Evolutionary conservation across 2,329 filamentous ascomycete genomes (phyloP).

Genomic region (Neonectria magnoliae): DNA sequence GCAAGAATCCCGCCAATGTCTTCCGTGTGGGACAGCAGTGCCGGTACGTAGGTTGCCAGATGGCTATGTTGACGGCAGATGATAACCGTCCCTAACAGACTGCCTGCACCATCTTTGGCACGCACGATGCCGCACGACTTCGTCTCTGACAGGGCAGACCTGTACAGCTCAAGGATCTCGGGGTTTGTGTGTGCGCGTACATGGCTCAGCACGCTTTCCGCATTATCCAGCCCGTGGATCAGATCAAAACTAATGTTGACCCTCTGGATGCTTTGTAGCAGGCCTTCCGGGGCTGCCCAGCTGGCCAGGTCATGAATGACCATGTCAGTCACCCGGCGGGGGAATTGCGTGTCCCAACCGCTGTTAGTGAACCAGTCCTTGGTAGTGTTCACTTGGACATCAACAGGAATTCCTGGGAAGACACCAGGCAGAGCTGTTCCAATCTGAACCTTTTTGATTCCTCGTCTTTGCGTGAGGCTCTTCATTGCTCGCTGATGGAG

Average conservation of each 20-base stretch:
- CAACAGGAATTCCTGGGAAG: conserved; percentile 81
- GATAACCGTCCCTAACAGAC: conserved; percentile 81
- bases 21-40: conserved; percentile 68
- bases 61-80: conserved; percentile 77
- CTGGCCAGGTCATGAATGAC: conserved; percentile 75
- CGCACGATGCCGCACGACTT: conserved; percentile 83
- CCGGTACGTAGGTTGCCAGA: conserved; percentile 75
- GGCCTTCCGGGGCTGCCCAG: conserved; percentile 81
- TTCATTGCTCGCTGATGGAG: conserved; percentile 87
- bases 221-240: conserved; percentile 81
- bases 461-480: conserved; percentile 73
- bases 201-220: conserved; percentile 77
- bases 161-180: conserved; percentile 83
- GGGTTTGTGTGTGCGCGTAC: conserved; percentile 79
- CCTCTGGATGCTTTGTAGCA: conserved; percentile 77
- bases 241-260: conserved; percentile 84
- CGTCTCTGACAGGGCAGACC: conserved; percentile 75
- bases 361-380: conserved; percentile 89
- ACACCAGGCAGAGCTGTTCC: conserved; percentile 85
- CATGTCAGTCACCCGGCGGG: conserved; percentile 71
- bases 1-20: conserved; percentile 80
- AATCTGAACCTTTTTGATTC: conserved; percentile 82
- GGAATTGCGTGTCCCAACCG: conserved; percentile 81
- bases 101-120: conserved; percentile 74
- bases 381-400: conserved; percentile 56